Percentiles rank a stretch among this genome's conserved stretches.
Conservation (phyloP, 441 rosid species). For the Eutrema salsugineum region DNA sequence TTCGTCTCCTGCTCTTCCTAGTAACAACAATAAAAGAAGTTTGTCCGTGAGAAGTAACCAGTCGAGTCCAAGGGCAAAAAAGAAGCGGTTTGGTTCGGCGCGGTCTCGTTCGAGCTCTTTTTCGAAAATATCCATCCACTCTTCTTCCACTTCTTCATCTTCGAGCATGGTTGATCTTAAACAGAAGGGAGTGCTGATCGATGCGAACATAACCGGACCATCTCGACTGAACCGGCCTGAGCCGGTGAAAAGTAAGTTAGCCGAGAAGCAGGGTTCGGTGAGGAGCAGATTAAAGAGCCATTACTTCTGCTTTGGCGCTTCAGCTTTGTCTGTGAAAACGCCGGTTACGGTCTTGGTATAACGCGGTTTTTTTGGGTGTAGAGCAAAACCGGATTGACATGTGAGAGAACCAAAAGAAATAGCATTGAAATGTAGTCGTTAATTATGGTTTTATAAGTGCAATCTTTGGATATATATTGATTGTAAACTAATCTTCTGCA, state of each 20-base stretch:
- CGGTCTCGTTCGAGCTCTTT: conserved; percentile 77
- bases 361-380: neutral
- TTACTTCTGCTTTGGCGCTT: conserved; percentile 73
- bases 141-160: conserved; percentile 40
- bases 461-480: too few relatives aligned
- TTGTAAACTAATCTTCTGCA: too few relatives aligned
- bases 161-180: conserved; percentile 53
- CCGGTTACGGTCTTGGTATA: conserved; percentile 34
- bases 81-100: conserved; percentile 56
- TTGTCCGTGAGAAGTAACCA: conserved; percentile 77
- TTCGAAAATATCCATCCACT: conserved; percentile 60
- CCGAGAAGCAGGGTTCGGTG: conserved; percentile 38
- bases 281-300: conserved; percentile 49
- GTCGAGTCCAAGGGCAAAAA: conserved; percentile 81
- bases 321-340: conserved; percentile 48
- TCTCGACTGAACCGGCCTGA: conserved; percentile 39
- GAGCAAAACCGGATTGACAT: conserved; percentile 36
- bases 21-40: conserved; percentile 63
- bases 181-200: conserved; percentile 55
- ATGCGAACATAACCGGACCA: conserved; percentile 43
- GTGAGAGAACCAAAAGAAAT: neutral
- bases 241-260: conserved; percentile 26
- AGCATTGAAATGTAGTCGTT: too few relatives aligned
- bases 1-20: conserved; percentile 23
- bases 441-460: too few relatives aligned